A percentile compares a stretch with the other conserved stretches of the same genome.
Conservation (phyloP, 2,329 filamentous ascomycete species). For the Tolypocladium ovalisporum region DNA sequence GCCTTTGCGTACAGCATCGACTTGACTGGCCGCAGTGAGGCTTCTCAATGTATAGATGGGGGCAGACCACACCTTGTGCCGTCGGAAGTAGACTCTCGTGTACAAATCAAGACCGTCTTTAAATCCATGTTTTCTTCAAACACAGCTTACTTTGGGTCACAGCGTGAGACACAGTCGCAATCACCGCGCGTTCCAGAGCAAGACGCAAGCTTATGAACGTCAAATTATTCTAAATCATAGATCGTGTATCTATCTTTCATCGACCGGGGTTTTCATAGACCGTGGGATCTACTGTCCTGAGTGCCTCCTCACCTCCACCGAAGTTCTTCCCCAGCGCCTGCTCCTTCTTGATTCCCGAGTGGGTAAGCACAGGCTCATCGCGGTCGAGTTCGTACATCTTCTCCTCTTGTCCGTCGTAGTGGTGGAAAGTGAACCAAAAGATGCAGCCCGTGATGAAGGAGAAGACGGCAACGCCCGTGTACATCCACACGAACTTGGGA, state of each 20-base stretch:
- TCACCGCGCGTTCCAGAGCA: neutral
- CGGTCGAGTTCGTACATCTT: slow-evolving; percentile 27
- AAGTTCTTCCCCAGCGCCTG: neutral
- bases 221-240: too few species aligned
- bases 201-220: neutral
- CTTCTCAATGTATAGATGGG: neutral
- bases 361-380: slow-evolving; percentile 13
- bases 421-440: slow-evolving; percentile 36
- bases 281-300: neutral
- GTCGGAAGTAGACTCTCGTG: neutral
- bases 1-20: too few species aligned
- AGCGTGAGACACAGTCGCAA: neutral
- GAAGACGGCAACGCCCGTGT: slow-evolving; percentile 41
- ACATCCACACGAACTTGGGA: slow-evolving; percentile 58
- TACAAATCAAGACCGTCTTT: neutral
- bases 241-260: too few species aligned
- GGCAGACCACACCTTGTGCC: neutral
- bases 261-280: too few species aligned
- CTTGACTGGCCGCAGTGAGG: neutral
- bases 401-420: slow-evolving; percentile 26
- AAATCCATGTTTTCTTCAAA: too few species aligned
- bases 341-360: neutral
- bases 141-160: neutral
- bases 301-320: too few species aligned
- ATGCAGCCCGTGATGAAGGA: slow-evolving; percentile 35